These are phyloP conservation scores for Pseudodiploospora longispora DNA, from an alignment of 2,329 filamentous ascomycete species.

Conservation along the genomic window DNA sequence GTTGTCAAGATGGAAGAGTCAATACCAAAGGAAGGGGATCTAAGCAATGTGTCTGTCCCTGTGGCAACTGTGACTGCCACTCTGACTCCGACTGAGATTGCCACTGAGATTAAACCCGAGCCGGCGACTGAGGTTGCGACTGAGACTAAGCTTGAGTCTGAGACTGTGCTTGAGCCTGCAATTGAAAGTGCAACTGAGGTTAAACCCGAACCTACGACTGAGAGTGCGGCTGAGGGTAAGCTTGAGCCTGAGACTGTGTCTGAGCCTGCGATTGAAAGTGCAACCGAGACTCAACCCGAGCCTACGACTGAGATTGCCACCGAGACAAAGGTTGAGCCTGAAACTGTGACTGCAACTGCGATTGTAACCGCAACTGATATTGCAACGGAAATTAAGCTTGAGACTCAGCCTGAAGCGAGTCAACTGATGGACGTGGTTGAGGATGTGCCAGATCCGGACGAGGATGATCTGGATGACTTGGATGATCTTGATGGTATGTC, in stretches of 20 bases:
- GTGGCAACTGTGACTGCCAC: constrained; percentile 1
- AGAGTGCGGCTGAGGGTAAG: too few species aligned
- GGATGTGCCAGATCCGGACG: constrained; percentile 78
- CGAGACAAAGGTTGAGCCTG: too few species aligned
- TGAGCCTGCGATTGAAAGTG: too few species aligned
- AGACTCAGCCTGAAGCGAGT: background rate
- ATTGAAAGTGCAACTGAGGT: too few species aligned
- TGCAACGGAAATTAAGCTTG: background rate
- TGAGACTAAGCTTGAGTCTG: too few species aligned
- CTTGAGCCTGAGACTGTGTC: too few species aligned
- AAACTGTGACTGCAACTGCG: too few species aligned
- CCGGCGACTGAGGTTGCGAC: background rate
- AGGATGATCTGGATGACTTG: constrained; percentile 84
- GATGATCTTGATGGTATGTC: constrained; percentile 79
- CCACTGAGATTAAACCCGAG: background rate
- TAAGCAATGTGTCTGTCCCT: constrained; percentile 6
- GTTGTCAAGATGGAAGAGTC: constrained; percentile 14
- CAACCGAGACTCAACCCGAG: too few species aligned
- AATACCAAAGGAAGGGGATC: constrained; percentile 13
- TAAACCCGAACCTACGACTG: too few species aligned
- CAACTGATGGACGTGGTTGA: constrained; percentile 25
- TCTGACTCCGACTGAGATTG: background rate
- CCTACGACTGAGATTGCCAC: too few species aligned
- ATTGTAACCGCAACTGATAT: too few species aligned
- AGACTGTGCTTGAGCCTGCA: too few species aligned